A percentile compares a stretch with the other conserved stretches of the same genome.
Conservation (phyloP, 345 rosid genomes). For the Citrus medica region DNA sequence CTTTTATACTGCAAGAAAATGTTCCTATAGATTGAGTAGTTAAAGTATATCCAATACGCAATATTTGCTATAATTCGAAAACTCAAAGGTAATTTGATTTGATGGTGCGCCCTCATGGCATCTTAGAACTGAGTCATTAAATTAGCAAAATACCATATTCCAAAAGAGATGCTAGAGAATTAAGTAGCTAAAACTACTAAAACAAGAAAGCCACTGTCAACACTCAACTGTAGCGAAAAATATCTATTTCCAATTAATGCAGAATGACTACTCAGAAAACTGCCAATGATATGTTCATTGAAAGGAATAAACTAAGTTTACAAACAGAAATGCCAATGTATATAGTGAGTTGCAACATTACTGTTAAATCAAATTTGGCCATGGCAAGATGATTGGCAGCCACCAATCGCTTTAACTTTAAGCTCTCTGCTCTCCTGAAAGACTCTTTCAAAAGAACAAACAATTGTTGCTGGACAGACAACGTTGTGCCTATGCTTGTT, state of each 20-base stretch:
- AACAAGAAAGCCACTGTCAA: neutral
- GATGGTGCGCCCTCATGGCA: neutral
- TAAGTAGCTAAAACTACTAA: neutral
- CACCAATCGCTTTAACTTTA: constrained; percentile 71
- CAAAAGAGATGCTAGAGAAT: neutral
- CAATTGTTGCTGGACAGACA: constrained; percentile 85
- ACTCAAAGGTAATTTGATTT: neutral
- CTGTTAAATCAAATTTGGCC: constrained; percentile 92
- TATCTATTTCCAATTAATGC: constrained; percentile 1
- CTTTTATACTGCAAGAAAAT: neutral
- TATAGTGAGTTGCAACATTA: constrained; percentile 30
- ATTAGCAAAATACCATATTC: neutral
- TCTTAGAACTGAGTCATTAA: neutral
- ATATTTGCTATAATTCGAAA: neutral
- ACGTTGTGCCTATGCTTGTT: constrained; percentile 55
- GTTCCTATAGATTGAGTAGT: neutral
- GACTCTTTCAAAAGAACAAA: constrained; percentile 83
- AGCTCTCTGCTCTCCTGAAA: constrained; percentile 79
- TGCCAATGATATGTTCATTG: neutral
- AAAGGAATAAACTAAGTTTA: neutral
- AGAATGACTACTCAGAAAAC: neutral
- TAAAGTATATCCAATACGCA: neutral
- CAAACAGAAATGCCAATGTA: neutral
- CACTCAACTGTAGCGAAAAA: neutral
- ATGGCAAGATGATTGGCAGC: constrained; percentile 93